Base-by-base conservation (phyloP, 1,139 yeast species). In the Starmera stellimalicola region DNA sequence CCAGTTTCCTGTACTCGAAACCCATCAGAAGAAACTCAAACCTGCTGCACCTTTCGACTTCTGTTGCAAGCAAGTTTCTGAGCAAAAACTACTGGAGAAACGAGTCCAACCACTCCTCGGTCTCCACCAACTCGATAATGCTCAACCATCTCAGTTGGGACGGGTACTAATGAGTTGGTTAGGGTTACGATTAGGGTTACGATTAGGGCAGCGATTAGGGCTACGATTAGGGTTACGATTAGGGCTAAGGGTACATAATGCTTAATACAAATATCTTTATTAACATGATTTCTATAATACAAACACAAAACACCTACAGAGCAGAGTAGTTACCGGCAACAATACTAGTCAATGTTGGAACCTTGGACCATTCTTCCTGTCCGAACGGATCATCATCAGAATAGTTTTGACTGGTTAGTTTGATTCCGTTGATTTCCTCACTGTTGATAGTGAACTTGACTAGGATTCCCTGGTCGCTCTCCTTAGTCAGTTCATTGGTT, bases 391-490 rank as follows among this genome's bases (percentile, higher is more conserved):
- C 58, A 29, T 54, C 54, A 24, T 55, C 60, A 29, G 51, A 55
- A 25, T 50, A 40, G 30, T 54, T 55, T 39, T 58, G 62, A 24
- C 50, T 44, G 10, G 47, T 36, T 30, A 62, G 41, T 5, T 48
- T 37, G 27, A 60, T 33, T 12, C 57, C 55, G 12, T 37, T 40
- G 2, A 22, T 22, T 22, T 22, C 25, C 8, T 46, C 47, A 31
- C 56, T 53, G 33, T 56, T 57, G 20, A 68, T 52, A 17, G 62
- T 63, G 57, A 79, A 81, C 52, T 77, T 75, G 33, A 78, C 63
- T 49, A 77, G 81, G 29, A 77, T 74, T 24, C 95, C 95, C 34
- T 75, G 68, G 29, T 71, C 74, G 30, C 82, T 69, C 54, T 80
- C 91, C 9, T 60, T 60, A 5, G 82, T 88, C 36, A 57, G 46